A percentile compares a stretch with the other conserved stretches of the same genome.
Conservation (phyloP, 306 rosid genomes). For the Erythrophleum fordii region DNA sequence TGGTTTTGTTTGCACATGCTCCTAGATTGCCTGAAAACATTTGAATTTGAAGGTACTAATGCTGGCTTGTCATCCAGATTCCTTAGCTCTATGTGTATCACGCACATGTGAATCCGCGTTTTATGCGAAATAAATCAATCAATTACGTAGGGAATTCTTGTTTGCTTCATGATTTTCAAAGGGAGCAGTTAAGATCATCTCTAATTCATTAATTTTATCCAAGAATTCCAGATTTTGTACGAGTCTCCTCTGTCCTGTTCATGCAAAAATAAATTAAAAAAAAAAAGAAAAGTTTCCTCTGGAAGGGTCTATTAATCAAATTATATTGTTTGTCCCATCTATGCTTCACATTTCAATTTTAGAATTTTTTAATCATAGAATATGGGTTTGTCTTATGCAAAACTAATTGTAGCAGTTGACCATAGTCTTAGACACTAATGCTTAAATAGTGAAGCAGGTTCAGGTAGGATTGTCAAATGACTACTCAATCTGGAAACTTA, state of each 20-base stretch:
- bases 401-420: slow-evolving; percentile 45
- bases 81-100: slow-evolving; percentile 30
- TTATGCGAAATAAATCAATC: slow-evolving; percentile 65
- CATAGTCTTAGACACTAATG: slow-evolving; percentile 16
- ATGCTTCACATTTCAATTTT: slow-evolving; percentile 34
- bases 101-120: slow-evolving; percentile 85
- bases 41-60: slow-evolving; percentile 50
- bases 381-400: slow-evolving; percentile 8
- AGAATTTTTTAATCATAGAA: neutral
- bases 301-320: slow-evolving; percentile 47
- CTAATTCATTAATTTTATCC: slow-evolving; percentile 39
- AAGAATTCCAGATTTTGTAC: slow-evolving; percentile 36
- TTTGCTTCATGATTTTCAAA: slow-evolving; percentile 86
- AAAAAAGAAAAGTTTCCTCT: neutral
- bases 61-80: slow-evolving; percentile 38
- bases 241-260: slow-evolving; percentile 49
- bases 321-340: slow-evolving; percentile 32
- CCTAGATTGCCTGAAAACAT: slow-evolving; percentile 57
- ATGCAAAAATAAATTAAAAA: slow-evolving; percentile 23
- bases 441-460: neutral
- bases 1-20: slow-evolving; percentile 47
- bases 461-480: no score
- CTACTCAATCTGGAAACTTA: no score
- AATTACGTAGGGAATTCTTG: slow-evolving; percentile 58
- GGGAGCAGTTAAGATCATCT: slow-evolving; percentile 84